These are phyloP conservation scores for Lunasporangiospora selenospora DNA, from an alignment of 192 early-diverging fungal genomes.

Conservation along the genomic window DNA sequence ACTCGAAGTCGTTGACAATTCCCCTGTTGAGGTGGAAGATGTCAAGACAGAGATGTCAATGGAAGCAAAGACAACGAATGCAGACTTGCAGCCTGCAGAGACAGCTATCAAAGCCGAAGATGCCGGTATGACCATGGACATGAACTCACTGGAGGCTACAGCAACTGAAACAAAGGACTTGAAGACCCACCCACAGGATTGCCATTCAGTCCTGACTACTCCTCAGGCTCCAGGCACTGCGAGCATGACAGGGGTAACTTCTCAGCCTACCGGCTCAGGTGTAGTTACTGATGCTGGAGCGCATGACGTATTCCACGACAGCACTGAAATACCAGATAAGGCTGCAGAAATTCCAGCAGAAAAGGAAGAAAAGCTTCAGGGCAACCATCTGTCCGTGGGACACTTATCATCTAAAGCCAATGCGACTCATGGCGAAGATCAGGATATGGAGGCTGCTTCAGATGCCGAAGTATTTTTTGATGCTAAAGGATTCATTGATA, in stretches of 20 bases:
- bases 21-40: background rate
- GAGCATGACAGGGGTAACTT: no score
- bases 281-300: no score
- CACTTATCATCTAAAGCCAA: background rate
- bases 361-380: constrained; percentile 2
- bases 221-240: no score
- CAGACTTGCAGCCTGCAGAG: background rate
- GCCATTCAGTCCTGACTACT: no score
- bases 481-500: constrained; percentile 35
- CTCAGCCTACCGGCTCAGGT: no score
- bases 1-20: constrained; percentile 51
- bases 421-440: constrained; percentile 11
- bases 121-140: background rate
- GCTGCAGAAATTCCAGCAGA: no score
- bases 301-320: no score
- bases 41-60: background rate
- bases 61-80: background rate
- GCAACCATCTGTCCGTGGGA: constrained; percentile 1
- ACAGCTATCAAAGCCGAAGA: background rate
- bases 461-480: constrained; percentile 45
- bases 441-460: constrained; percentile 18
- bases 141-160: background rate
- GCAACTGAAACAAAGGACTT: background rate
- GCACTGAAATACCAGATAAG: no score
- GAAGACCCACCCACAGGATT: background rate